Conservation (phyloP, 129 eudicot species). For the Ambrosia trifida region DNA sequence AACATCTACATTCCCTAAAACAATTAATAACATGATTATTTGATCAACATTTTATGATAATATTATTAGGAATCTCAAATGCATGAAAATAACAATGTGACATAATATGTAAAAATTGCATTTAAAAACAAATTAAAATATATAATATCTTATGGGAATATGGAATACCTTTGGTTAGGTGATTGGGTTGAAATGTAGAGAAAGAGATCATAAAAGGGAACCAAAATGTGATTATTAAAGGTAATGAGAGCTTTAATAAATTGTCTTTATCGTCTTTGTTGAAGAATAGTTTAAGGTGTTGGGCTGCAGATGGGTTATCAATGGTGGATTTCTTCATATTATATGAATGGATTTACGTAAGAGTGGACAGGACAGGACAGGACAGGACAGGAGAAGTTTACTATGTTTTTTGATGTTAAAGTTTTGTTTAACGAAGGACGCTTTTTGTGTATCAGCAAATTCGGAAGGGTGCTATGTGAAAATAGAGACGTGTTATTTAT, state of each 20-base stretch:
- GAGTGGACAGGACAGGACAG: conserved; percentile 32
- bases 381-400: conserved; percentile 35
- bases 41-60: neutral
- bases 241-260: conserved; percentile 52
- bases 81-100: neutral
- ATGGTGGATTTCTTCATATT: conserved; percentile 53
- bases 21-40: neutral
- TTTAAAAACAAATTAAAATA: neutral
- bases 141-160: neutral
- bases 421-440: neutral
- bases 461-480: conserved; percentile 6
- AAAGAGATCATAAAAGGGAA: conserved; percentile 60
- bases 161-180: conserved; percentile 59
- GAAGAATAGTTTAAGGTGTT: conserved; percentile 37
- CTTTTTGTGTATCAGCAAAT: conserved; percentile 5
- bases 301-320: conserved; percentile 26
- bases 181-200: conserved; percentile 58
- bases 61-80: neutral
- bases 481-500: neutral
- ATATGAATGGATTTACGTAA: conserved; percentile 25
- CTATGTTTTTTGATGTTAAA: conserved; percentile 21
- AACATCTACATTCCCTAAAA: conserved; percentile 52
- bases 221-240: conserved; percentile 70
- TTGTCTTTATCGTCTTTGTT: conserved; percentile 36
- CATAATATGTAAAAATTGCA: neutral